Evolutionary conservation across 768 basidiomycete species (phyloP).

Genomic region (Hortiboletus flavorubellus): DNA sequence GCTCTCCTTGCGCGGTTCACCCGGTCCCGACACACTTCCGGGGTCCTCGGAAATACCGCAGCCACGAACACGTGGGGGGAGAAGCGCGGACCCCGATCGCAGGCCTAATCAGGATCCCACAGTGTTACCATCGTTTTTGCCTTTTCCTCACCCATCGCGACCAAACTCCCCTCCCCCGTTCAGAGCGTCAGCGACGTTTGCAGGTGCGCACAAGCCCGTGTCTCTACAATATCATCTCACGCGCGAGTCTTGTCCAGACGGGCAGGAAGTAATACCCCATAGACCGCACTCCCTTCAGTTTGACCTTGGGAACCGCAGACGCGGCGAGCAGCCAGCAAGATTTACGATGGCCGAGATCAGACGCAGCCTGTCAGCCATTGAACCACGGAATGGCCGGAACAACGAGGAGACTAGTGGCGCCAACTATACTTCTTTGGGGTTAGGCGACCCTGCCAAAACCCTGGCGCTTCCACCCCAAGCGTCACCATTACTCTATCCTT

Average conservation of each 20-base stretch:
- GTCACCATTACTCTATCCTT: slow-evolving; percentile 9
- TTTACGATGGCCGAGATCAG: slow-evolving; percentile 21
- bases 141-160: slow-evolving; percentile 29
- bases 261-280: slow-evolving; percentile 7
- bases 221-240: background rate
- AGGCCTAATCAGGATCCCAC: slow-evolving; percentile 14
- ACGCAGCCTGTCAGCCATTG: slow-evolving; percentile 26
- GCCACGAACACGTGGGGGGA: slow-evolving; percentile 20
- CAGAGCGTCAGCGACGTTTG: slow-evolving; percentile 26
- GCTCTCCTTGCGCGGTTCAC: slow-evolving; percentile 37
- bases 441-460: slow-evolving; percentile 17
- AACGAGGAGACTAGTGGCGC: slow-evolving; percentile 18
- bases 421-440: slow-evolving; percentile 12
- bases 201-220: slow-evolving; percentile 14
- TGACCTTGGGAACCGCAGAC: slow-evolving; percentile 15
- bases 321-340: slow-evolving; percentile 5
- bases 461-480: slow-evolving; percentile 7
- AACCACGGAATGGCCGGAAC: slow-evolving; percentile 12
- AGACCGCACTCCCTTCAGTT: slow-evolving; percentile 25
- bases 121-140: slow-evolving; percentile 28
- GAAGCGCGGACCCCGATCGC: slow-evolving; percentile 14
- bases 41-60: slow-evolving; percentile 23
- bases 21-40: slow-evolving; percentile 13
- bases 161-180: slow-evolving; percentile 14
- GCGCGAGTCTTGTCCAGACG: slow-evolving; percentile 7